Conservation (phyloP, 345 rosid genomes). For the Eucalyptus marginata region DNA sequence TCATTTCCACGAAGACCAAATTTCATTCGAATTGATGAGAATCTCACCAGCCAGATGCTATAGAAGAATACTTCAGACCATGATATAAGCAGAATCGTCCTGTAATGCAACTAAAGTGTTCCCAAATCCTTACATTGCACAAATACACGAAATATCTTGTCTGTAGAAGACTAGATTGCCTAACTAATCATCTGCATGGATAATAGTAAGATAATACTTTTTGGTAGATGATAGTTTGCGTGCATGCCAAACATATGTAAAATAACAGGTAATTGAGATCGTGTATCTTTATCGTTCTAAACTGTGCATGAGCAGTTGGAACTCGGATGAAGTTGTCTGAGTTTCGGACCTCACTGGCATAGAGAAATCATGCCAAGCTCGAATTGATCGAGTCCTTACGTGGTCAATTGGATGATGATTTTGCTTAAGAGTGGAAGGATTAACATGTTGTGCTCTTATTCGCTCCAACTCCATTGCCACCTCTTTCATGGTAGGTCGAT, state of each 20-base stretch:
- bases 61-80: not conserved
- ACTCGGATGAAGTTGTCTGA: not conserved
- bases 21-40: not conserved
- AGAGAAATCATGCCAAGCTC: not conserved
- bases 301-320: accelerated
- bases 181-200: not conserved
- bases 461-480: not conserved
- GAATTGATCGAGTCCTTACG: not conserved
- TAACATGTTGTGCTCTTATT: not conserved
- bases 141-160: not conserved
- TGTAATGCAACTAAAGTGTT: not conserved
- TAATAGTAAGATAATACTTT: not conserved
- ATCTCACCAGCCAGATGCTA: not conserved
- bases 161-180: not conserved
- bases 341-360: not conserved
- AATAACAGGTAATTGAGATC: not conserved
- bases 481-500: not conserved
- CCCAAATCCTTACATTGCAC: not conserved
- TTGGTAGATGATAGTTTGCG: not conserved
- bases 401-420: not conserved
- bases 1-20: not conserved
- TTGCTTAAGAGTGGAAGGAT: not conserved
- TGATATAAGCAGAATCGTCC: not conserved
- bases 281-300: not conserved
- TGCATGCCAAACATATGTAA: not conserved